Evolutionary conservation across 2,329 filamentous ascomycete species (phyloP), one percentile per base, ranked within the genome.

Genomic region (Ceratocystis eucalypticola): DNA sequence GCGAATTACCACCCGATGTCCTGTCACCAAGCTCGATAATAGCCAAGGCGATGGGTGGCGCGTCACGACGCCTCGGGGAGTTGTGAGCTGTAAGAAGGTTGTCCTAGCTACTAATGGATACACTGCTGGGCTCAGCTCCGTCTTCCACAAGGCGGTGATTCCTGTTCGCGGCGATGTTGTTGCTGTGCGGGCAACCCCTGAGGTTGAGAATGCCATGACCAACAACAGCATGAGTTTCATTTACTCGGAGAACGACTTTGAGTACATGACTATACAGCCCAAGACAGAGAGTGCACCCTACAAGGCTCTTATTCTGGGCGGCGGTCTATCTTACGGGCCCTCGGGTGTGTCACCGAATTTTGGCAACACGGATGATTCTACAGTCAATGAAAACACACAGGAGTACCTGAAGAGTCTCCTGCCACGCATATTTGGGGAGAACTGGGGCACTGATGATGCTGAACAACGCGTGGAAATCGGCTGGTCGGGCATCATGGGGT

Each of bases 241-340:
- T 30, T 84, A 84, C 71, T 76, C 77, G 1, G 64, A 68, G 1
- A 74, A 76, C 28, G 83, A 85, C 0, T 88, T 85, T 71, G 86
- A 88, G 68, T 89, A 88, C 73, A 83, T 88, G 78, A 81, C 88
- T 7, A 78, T 82, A 1, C 77, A 83, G 1, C 80, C 80, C 0
- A 73, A 25, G 12, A 22, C 76, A n/a, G 17, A 15, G 6, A 17
- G 15, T 17, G 78, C 77, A 0, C 76, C 77, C 2, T 70, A 69
- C 20, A 74, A 75, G 25, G 80, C 66, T 20, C 48, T 88, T 33
- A 74, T 88, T 37, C 85, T 88, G 15, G 85, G 86, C 0, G 85
- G 86, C 17, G 84, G 82, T 0, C 72, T 83, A 5, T 75, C 73
- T 0, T 75, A 75, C 59, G 74, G 77, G 1, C 71, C 74, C 0